Evolutionary conservation across 345 rosid genomes (phyloP), one percentile per base, ranked within the genome.

Genomic region (Clarkia xantiana): DNA sequence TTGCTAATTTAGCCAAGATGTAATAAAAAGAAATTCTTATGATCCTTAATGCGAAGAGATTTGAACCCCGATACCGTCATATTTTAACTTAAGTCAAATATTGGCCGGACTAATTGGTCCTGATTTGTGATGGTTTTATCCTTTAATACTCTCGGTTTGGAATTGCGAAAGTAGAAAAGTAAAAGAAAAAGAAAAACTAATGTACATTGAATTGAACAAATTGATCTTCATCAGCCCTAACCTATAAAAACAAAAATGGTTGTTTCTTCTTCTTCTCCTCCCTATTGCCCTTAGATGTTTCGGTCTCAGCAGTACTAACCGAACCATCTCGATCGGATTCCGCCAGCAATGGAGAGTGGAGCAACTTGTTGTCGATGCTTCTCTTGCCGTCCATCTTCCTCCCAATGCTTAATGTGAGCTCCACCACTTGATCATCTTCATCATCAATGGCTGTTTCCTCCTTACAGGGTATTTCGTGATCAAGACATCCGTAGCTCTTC

Each of bases 211-310:
- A n/a, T n/a, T n/a, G n/a, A n/a, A n/a, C n/a, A n/a, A n/a, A n/a
- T n/a, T n/a, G 4, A 14, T 25, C 47, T 40, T 29, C 11, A 18
- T 9, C 13, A 29, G 72, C 71, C 62, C 72, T 73, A 57, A 80
- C 80, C 59, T 69, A 75, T 47, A 87, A 77, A 48, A 79, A 78
- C 96, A 94, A 84, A 66, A 72, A 79, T 11, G 79, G 88, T 36
- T 67, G 68, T 57, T 77, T 77, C 62, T 62, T 77, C 42, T n/a
- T n/a, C n/a, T n/a, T n/a, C n/a, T n/a, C n/a, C n/a, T 76, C 81
- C 59, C 67, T 76, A 60, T 77, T 22, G 5, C 25, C 5, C 25
- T 22, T 85, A 49, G 70, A 69, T 20, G 68, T 67, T 43, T 80
- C 69, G 43, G 73, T 77, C 40, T 82, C 77, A 67, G 76, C 76